Conservation (phyloP, 2,329 filamentous ascomycete genomes). For the Ramichloridium luteum region DNA sequence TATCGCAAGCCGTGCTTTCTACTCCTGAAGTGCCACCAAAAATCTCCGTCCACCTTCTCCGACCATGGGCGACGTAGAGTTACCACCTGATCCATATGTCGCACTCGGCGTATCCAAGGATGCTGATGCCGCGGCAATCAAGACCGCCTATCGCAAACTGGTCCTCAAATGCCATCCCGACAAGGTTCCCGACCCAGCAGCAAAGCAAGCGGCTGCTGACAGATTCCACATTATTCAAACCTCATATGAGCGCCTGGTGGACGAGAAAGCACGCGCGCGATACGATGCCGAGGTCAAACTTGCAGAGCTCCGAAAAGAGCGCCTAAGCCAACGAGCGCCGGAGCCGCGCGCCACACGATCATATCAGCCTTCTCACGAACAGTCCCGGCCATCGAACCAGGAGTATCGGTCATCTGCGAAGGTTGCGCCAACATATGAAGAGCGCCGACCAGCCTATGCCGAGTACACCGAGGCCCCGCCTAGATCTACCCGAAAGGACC, state of each 20-base stretch:
- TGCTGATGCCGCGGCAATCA: constrained; percentile 69
- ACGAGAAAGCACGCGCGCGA: constrained; percentile 57
- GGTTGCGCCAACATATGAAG: constrained; percentile 21
- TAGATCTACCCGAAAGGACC: constrained; percentile 27
- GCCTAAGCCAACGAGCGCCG: constrained; percentile 21
- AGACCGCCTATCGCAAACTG: constrained; percentile 79
- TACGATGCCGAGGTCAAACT: constrained; percentile 69
- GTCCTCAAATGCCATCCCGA: constrained; percentile 69
- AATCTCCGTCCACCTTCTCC: background rate
- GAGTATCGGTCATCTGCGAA: constrained; percentile 9
- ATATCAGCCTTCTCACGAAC: constrained; percentile 21
- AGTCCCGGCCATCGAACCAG: constrained; percentile 15
- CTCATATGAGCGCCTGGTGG: constrained; percentile 80
- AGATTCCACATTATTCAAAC: constrained; percentile 89
- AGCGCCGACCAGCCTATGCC: constrained; percentile 19
- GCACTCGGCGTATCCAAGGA: constrained; percentile 60
- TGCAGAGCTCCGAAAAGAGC: constrained; percentile 49
- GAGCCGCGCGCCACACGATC: too few species aligned
- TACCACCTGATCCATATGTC: constrained; percentile 66
- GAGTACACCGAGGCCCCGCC: constrained; percentile 25
- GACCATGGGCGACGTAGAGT: constrained; percentile 4
- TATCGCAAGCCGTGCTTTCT: too few species aligned
- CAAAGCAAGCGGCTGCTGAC: constrained; percentile 67
- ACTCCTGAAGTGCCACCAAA: background rate
- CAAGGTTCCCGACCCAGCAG: constrained; percentile 55